Evolutionary conservation across 2,329 filamentous ascomycete genomes (phyloP), one percentile per base, ranked within the genome.

Genomic region (Setomelanomma holmii): DNA sequence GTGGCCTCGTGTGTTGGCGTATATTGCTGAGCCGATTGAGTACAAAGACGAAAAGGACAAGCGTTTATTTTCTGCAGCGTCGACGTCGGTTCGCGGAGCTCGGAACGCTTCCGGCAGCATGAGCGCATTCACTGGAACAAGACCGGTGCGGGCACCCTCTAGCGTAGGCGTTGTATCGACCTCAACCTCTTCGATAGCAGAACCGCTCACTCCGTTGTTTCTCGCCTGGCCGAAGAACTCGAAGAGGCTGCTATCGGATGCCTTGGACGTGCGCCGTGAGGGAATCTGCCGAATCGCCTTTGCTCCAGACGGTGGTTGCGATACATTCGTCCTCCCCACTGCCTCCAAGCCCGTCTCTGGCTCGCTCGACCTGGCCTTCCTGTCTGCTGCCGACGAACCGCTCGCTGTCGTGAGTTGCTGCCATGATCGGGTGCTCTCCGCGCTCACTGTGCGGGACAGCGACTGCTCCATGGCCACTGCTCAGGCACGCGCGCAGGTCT

Each of bases 41-140:
- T 89, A 89, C 44, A 90, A 77, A 1, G 89, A 93, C 6, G 88
- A 90, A 53, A 88, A 83, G 20, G 89, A 92, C 69, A 89, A 80
- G 44, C 89, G 85, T 65, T 90, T 89, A 39, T 79, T 79, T 34
- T 87, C 78, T 44, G 56, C 41, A 24, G 55, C 48, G 41, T 74
- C 72, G 40, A 59, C 55, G 51, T 74, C 82, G 52, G 83, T 83
- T 17, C 79, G 77, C 45, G 77, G 49, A 36, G 55, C 66, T 41
- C 74, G 75, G 56, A 79, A 69, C 24, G 81, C 75, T 49, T 87
- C 85, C 42, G 82, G 79, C 42, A 83, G 73, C 43, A 62, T 55
- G 44, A 66, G 64, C 49, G 67, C 51, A 45, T 66, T 63, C 39
- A 56, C 50, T 58, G 48, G 56, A 44, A 46, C 59, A 30, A 54